Evolutionary conservation across 495 filamentous ascomycete species (phyloP).

Genomic region (Penicillium bovifimosum): DNA sequence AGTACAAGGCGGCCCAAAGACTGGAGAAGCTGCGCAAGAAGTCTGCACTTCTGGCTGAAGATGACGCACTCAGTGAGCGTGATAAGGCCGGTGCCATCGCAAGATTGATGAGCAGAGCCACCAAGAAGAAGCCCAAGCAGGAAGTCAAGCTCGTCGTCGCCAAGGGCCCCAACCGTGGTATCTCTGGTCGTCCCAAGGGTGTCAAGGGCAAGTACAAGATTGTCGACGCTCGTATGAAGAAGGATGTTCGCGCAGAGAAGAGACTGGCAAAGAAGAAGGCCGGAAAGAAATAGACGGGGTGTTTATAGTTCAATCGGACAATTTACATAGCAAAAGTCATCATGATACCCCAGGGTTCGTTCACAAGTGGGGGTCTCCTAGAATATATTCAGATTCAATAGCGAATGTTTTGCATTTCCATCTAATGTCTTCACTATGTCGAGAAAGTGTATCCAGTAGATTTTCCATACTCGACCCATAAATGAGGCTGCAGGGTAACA

Average conservation of each 20-base stretch:
- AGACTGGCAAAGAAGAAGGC: constrained; percentile 63
- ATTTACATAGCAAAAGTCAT: constrained; percentile 16
- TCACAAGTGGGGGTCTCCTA: background rate
- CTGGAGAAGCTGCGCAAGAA: constrained; percentile 96
- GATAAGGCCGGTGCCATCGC: constrained; percentile 86
- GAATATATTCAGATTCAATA: background rate
- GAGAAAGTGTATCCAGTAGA: background rate
- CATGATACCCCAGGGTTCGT: constrained; percentile 13
- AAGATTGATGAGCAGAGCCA: constrained; percentile 73
- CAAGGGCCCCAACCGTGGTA: constrained; percentile 74
- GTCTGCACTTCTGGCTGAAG: constrained; percentile 76
- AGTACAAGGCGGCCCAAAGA: constrained; percentile 84
- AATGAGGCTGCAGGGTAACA: background rate
- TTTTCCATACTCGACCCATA: background rate
- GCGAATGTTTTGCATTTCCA: no score
- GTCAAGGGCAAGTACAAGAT: constrained; percentile 99
- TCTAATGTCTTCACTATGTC: no score
- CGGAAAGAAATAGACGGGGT: constrained; percentile 20
- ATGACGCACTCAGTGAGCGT: constrained; percentile 86
- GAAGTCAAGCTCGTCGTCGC: constrained; percentile 89
- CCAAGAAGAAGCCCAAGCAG: constrained; percentile 78
- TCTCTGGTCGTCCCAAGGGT: constrained; percentile 69
- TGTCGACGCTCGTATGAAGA: constrained; percentile 95
- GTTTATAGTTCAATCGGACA: constrained; percentile 13
- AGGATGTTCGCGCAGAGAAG: constrained; percentile 92